These are phyloP conservation scores for Suaeda aralocaspica DNA, from an alignment of 148 eudicot species.

Conservation along the genomic window DNA sequence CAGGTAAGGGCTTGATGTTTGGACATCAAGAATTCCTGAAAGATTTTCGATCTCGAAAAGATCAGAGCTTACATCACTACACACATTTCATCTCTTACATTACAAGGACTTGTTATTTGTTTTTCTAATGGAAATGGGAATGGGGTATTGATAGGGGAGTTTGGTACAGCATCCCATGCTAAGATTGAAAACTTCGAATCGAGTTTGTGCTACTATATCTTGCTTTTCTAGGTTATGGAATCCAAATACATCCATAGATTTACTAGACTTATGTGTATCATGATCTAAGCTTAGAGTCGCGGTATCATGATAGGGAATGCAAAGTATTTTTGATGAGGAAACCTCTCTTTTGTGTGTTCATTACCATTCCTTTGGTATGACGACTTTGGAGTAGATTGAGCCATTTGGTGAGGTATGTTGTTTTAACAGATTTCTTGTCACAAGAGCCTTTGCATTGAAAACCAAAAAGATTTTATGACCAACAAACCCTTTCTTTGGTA, in stretches of 20 bases:
- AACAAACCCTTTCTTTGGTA: conserved; percentile 20
- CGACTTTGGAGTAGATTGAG: conserved; percentile 19
- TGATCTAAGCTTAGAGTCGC: conserved; percentile 10
- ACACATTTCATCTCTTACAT: conserved; percentile 30
- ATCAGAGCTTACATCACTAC: conserved; percentile 85
- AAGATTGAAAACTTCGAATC: conserved; percentile 63
- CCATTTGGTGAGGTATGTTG: conserved; percentile 1
- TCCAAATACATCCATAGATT: conserved; percentile 69
- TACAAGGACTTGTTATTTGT: conserved; percentile 17
- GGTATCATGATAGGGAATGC: conserved; percentile 34
- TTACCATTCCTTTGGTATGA: conserved; percentile 4
- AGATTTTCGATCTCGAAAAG: conserved; percentile 54
- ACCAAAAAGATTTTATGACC: conserved; percentile 35
- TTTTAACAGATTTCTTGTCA: conserved; percentile 41
- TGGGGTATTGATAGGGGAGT: conserved; percentile 11
- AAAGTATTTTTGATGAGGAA: conserved; percentile 29
- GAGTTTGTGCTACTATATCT: conserved; percentile 35
- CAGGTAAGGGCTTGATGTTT: conserved; percentile 19
- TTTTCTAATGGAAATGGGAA: conserved; percentile 19
- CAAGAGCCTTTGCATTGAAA: conserved; percentile 54
- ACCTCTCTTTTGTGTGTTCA: conserved; percentile 14
- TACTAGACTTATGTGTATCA: conserved; percentile 40
- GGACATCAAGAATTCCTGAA: conserved; percentile 15
- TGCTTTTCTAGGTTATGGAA: conserved; percentile 29
- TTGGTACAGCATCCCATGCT: conserved; percentile 84